Evolutionary conservation across 2,329 filamentous ascomycete species (phyloP).

Genomic region (Herpotrichia juniperi): DNA sequence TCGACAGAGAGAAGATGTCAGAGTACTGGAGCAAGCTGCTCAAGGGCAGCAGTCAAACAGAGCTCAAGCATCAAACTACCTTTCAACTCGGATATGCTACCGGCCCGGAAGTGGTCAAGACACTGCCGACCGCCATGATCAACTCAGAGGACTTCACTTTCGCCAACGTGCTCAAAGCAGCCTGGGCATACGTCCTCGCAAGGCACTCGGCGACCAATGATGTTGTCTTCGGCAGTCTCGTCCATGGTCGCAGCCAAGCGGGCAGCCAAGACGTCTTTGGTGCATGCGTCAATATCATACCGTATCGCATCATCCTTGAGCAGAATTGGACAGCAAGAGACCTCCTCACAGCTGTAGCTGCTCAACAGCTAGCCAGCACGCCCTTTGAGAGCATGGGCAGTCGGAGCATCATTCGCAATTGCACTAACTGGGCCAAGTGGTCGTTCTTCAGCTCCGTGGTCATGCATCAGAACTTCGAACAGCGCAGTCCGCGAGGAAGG

Average conservation of each 20-base stretch:
- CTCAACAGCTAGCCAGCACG: conserved; percentile 8
- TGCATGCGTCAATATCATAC: conserved; percentile 9
- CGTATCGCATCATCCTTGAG: conserved; percentile 8
- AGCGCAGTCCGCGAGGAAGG: conserved; percentile 5
- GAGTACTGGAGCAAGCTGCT: conserved; percentile 9
- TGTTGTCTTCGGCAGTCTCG: conserved; percentile 6
- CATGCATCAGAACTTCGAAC: conserved; percentile 8
- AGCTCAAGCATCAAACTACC: conserved; percentile 6
- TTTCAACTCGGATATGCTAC: conserved; percentile 7
- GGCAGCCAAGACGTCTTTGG: conserved; percentile 7
- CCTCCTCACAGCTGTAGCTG: conserved; percentile 8
- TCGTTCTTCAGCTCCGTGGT: conserved; percentile 7
- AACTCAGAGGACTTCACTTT: no score
- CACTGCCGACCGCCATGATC: conserved; percentile 12
- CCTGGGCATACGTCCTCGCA: conserved; percentile 7
- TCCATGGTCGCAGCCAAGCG: conserved; percentile 8
- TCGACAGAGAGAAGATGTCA: conserved; percentile 9
- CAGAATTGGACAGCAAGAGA: conserved; percentile 8
- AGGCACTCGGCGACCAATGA: conserved; percentile 6
- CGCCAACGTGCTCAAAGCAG: conserved; percentile 9
- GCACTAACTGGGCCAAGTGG: conserved; percentile 7
- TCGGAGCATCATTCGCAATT: conserved; percentile 8
- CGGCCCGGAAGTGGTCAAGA: conserved; percentile 8
- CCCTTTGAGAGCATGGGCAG: conserved; percentile 7
- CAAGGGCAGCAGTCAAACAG: conserved; percentile 6